Conservation (phyloP, 31 red algal genomes). For the Porphyra umbilicalis region DNA sequence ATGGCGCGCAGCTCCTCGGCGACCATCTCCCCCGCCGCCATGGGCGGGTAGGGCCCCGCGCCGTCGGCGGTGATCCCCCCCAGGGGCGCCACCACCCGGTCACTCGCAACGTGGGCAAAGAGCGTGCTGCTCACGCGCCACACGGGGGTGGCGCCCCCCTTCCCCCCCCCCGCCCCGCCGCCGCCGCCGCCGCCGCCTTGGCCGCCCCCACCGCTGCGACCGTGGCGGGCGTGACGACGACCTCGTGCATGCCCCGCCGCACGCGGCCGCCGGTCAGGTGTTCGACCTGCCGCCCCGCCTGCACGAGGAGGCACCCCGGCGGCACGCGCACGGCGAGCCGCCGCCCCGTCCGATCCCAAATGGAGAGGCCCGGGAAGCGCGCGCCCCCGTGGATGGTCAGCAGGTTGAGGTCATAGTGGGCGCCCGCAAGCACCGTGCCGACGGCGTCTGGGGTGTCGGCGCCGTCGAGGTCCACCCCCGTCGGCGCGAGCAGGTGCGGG, state of each 20-base stretch:
- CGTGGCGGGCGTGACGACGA: constrained; percentile 66
- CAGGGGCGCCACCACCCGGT: constrained; percentile 44
- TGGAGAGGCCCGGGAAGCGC: constrained; percentile 51
- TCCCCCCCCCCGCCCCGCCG: not conserved
- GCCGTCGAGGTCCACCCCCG: constrained; percentile 53
- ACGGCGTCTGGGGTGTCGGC: constrained; percentile 35
- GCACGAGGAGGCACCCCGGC: constrained; percentile 58
- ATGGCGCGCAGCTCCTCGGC: constrained; percentile 67
- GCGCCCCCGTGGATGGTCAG: constrained; percentile 80
- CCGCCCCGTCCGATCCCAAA: constrained; percentile 70
- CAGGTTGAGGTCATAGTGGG: constrained; percentile 86
- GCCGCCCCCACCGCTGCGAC: constrained; percentile 1
- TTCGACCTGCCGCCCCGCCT: constrained; percentile 70
- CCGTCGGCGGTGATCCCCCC: constrained; percentile 5
- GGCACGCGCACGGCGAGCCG: constrained; percentile 74
- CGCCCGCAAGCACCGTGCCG: constrained; percentile 71
- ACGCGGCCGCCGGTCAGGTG: constrained; percentile 70
- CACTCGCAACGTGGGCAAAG: constrained; percentile 72
- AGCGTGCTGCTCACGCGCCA: constrained; percentile 85
- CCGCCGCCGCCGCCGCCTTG: not conserved
- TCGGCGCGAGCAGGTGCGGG: constrained; percentile 89
- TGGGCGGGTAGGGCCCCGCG: constrained; percentile 24
- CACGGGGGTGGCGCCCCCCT: not conserved
- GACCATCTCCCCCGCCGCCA: constrained; percentile 64
- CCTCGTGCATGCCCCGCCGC: constrained; percentile 73